A percentile compares a stretch with the other conserved stretches of the same genome.
Evolutionary conservation across 441 rosid species (phyloP).

Genomic region (Erodium texanum): DNA sequence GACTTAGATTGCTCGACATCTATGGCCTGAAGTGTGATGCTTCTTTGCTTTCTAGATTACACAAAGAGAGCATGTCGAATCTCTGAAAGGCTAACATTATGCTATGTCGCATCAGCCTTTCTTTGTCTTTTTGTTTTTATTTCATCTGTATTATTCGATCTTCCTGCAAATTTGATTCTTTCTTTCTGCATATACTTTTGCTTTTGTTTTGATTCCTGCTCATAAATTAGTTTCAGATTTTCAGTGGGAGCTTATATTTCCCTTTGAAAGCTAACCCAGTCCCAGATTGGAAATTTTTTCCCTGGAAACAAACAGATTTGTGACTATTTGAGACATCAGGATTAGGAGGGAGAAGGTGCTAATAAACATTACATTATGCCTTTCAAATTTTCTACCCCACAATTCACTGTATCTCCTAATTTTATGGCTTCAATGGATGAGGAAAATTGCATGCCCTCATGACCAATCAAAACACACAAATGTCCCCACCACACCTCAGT

Average conservation of each 20-base stretch:
- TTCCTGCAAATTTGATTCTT: background rate
- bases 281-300: background rate
- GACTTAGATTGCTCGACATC: constrained; percentile 19
- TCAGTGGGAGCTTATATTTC: background rate
- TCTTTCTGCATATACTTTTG: no score
- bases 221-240: background rate
- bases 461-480: constrained; percentile 17
- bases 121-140: background rate
- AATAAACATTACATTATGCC: constrained; percentile 19
- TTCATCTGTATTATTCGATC: constrained; percentile 8
- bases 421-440: constrained; percentile 52
- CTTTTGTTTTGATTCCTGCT: background rate
- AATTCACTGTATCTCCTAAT: constrained; percentile 25
- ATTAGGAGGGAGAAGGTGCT: constrained; percentile 13
- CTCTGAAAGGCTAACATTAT: constrained; percentile 14
- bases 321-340: background rate
- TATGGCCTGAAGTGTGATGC: constrained; percentile 26
- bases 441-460: constrained; percentile 15
- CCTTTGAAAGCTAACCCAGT: background rate
- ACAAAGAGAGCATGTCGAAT: constrained; percentile 19
- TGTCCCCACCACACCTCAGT: constrained; percentile 15
- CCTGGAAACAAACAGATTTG: background rate
- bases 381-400: constrained; percentile 29
- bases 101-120: constrained; percentile 2
- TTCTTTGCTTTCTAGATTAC: constrained; percentile 2